Percentiles rank a stretch among this genome's conserved stretches.
Conservation (phyloP, 78 protist species). For the Emiliania huxleyi region DNA sequence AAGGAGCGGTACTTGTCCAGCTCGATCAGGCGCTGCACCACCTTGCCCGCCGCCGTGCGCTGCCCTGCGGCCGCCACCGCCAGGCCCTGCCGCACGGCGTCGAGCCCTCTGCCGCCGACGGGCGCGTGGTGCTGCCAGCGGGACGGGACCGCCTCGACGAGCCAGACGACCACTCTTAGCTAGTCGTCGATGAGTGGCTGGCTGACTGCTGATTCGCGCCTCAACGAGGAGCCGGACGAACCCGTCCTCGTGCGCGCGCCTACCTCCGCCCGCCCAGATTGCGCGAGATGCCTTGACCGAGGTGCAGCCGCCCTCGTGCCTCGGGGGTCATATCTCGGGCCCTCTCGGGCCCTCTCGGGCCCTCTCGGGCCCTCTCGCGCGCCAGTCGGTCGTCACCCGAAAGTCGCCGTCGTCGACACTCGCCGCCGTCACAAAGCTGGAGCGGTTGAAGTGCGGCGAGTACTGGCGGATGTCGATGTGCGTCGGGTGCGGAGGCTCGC, state of each 20-base stretch:
- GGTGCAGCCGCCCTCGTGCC: neutral
- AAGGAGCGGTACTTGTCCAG: neutral
- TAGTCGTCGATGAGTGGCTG: too few relatives aligned
- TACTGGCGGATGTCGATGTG: neutral
- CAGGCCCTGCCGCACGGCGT: neutral
- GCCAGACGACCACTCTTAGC: too few relatives aligned
- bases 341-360: neutral
- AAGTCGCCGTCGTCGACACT: neutral
- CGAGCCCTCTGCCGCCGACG: neutral
- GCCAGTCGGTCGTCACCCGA: neutral
- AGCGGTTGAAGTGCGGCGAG: neutral
- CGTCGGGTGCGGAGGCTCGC: neutral
- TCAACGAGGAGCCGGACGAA: neutral
- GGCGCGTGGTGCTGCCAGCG: neutral
- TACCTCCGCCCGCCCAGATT: neutral
- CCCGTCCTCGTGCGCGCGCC: neutral
- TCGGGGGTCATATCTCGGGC: neutral
- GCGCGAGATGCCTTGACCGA: neutral
- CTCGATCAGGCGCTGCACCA: neutral
- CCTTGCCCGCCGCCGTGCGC: neutral
- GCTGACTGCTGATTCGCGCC: neutral
- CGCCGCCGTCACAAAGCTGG: neutral
- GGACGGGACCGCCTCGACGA: neutral
- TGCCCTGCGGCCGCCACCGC: neutral
- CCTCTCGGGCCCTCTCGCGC: neutral